Conservation (phyloP, 306 rosid species). For the Abrus precatorius region DNA sequence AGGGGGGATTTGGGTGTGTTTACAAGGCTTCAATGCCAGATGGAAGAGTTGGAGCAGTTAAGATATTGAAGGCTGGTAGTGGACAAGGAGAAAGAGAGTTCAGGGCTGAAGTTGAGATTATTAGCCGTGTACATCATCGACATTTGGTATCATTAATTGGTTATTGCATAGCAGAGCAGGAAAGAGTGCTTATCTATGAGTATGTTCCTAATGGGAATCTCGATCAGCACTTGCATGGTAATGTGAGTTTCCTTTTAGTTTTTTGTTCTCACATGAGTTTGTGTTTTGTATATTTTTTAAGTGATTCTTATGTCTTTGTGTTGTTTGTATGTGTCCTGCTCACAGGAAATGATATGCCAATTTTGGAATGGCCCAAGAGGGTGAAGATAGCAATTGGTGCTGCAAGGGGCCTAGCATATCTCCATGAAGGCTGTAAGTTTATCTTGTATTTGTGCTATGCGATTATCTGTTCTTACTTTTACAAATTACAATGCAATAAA, state of each 20-base stretch:
- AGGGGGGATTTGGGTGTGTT: slow-evolving; percentile 93
- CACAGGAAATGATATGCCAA: slow-evolving; percentile 62
- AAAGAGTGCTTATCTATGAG: slow-evolving; percentile 87
- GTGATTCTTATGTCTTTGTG: slow-evolving; percentile 31
- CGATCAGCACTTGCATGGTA: slow-evolving; percentile 91
- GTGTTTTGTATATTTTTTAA: neutral
- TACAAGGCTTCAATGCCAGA: slow-evolving; percentile 78
- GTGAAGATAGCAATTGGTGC: slow-evolving; percentile 86
- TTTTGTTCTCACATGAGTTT: neutral
- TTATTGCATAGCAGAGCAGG: slow-evolving; percentile 75
- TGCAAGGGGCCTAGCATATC: slow-evolving; percentile 91
- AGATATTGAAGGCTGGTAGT: slow-evolving; percentile 88
- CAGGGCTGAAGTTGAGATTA: slow-evolving; percentile 89
- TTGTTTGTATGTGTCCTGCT: slow-evolving; percentile 21
- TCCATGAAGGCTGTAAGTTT: slow-evolving; percentile 89
- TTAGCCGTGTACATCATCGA: slow-evolving; percentile 90
- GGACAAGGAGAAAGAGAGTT: slow-evolving; percentile 97
- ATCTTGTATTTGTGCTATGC: slow-evolving; percentile 17
- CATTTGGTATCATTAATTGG: slow-evolving; percentile 90
- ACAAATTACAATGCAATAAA: neutral
- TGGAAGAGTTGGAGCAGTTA: slow-evolving; percentile 82
- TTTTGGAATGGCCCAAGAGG: slow-evolving; percentile 87
- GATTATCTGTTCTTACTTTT: neutral
- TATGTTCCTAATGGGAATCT: slow-evolving; percentile 88
- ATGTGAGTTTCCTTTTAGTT: slow-evolving; percentile 49